A percentile compares a stretch with the other conserved stretches of the same genome.
phyloP scores from a whole-genome alignment of 1,139 yeast species.

The Geotrichum klebahnii region DNA sequence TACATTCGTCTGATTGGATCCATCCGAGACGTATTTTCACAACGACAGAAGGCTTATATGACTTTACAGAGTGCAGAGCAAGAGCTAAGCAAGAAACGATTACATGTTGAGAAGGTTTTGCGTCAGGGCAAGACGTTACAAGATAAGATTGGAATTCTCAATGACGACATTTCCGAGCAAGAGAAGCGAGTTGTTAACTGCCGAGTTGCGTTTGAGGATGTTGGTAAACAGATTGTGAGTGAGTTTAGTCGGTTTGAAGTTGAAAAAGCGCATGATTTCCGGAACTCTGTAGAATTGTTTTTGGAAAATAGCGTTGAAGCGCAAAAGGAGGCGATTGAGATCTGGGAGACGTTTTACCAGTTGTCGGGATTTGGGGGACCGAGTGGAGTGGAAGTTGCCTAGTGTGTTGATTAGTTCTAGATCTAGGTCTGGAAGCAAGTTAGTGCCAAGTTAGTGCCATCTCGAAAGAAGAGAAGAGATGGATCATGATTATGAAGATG shows the following conservation, averaged over 20 bases:
- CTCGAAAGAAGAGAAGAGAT: no score
- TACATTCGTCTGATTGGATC: conserved; percentile 76
- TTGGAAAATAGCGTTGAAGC: conserved; percentile 88
- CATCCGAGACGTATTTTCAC: conserved; percentile 67
- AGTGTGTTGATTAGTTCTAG: no score
- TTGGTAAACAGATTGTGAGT: conserved; percentile 59
- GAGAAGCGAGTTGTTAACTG: conserved; percentile 55
- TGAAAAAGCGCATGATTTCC: conserved; percentile 77
- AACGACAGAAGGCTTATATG: conserved; percentile 65
- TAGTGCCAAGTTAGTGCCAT: no score
- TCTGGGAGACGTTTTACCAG: conserved; percentile 75
- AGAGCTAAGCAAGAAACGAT: conserved; percentile 48
- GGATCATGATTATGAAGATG: no score
- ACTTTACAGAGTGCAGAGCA: conserved; percentile 53
- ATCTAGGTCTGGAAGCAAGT: no score
- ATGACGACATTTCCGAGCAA: conserved; percentile 55
- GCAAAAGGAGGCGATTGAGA: conserved; percentile 89
- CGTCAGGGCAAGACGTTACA: conserved; percentile 45
- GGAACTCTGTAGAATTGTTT: conserved; percentile 84
- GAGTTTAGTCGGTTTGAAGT: conserved; percentile 70
- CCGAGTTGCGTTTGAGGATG: conserved; percentile 56
- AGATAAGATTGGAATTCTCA: conserved; percentile 55
- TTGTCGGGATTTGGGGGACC: conserved; percentile 5
- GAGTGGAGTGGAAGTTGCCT: no score
- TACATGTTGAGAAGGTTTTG: conserved; percentile 49